Base-by-base conservation (phyloP, 192 early-diverging fungal genomes). In the Mortierella hygrophila region DNA sequence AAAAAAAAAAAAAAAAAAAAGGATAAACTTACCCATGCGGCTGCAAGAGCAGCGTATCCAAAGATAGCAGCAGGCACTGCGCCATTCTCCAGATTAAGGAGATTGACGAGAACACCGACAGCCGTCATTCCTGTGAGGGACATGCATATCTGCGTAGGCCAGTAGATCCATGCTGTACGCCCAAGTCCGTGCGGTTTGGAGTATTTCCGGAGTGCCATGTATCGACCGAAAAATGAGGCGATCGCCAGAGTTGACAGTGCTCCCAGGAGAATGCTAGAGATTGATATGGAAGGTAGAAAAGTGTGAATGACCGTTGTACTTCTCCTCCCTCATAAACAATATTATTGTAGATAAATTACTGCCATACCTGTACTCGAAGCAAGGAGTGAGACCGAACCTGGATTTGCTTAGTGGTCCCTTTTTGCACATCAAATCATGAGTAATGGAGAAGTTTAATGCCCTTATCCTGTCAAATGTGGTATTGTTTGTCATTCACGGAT, bases 81-180 rank as follows among this genome's bases (percentile, higher is more conserved):
- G 9, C 44, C 69, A 46, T 4, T 55, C 0, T 44, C 7, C 20
- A 55, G 7, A 20, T 55, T 1, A 18, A 73, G 23, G 1, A 40
- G 32, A 6, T 49, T 20, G 1, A 65, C 20, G 9, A 57, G 32
- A 3, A 57, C 10, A 1, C 21, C 55, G 2, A 77, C 6, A 1
- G 74, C 29, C 6, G n/a, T 6, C 4, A 77, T 15, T 10, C 55
- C 75, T 18, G 75, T 20, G 6, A 4, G 38, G 26, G 26, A 10
- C 76, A 82, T 82, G 32, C 68, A 71, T 0, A 77, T 37, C 18
- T 82, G 81, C 11, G 81, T 77, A 0, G 81, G 75, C 81, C 81
- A 82, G 65, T 77, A 82, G 18, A 82, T 77, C 71, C 70, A 77
- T 26, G 46, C 81, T 6, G 81, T 82, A 0, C 81, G 29, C 32